phyloP scores from a whole-genome alignment of 768 basidiomycete species.

The Tricholoma bakamatsutake region DNA sequence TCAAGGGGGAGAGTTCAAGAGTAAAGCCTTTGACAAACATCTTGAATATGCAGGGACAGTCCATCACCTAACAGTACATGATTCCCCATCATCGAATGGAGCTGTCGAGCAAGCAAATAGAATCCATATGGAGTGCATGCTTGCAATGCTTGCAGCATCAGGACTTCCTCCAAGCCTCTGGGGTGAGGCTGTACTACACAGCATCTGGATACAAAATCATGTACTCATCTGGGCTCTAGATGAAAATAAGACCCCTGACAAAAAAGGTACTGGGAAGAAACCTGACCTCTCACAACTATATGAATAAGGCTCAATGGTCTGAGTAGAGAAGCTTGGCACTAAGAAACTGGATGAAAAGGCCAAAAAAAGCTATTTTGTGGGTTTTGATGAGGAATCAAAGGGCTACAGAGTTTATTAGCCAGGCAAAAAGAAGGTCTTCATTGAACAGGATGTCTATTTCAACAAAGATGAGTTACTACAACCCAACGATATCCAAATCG shows the following conservation, averaged over 20 bases:
- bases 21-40: not conserved
- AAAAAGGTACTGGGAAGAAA: conserved; percentile 3
- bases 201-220: too few species aligned
- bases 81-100: conserved; percentile 2
- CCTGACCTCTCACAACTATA: conserved; percentile 6
- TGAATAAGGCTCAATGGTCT: not conserved
- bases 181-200: too few species aligned
- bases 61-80: not conserved
- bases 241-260: conserved; percentile 3
- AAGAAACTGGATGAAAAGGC: too few species aligned
- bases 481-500: not conserved
- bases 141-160: too few species aligned
- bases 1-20: too few species aligned
- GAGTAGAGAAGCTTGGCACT: not conserved
- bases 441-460: conserved; percentile 2
- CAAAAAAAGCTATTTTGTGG: too few species aligned
- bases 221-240: too few species aligned
- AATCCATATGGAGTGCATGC: not conserved
- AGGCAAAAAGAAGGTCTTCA: too few species aligned
- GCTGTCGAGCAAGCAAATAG: conserved; percentile 3
- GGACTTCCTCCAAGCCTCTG: too few species aligned
- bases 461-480: conserved; percentile 10
- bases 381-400: conserved; percentile 2
- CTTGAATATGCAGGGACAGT: not conserved
- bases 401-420: too few species aligned